Percentiles rank a stretch among this genome's conserved stretches.
phyloP scores from a whole-genome alignment of 2,329 filamentous ascomycete species.

The Pyrenophora graminea region DNA sequence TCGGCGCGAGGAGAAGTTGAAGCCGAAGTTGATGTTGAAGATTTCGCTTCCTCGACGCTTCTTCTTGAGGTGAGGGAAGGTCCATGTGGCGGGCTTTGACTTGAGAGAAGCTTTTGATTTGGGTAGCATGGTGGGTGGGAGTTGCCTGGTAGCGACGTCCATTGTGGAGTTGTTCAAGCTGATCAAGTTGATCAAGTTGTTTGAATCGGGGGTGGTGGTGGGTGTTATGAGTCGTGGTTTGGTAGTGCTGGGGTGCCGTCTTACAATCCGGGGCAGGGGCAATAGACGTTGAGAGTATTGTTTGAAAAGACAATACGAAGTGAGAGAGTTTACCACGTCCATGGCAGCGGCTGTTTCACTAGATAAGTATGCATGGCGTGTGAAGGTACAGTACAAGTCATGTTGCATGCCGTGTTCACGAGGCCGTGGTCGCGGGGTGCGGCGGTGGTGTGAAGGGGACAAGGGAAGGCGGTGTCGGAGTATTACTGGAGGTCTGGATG shows the following conservation, averaged over 20 bases:
- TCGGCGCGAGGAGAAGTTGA: conserved; percentile 7
- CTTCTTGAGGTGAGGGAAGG: conserved; percentile 11
- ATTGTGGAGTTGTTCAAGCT: not conserved
- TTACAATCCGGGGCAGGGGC: no score
- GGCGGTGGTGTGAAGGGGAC: conserved; percentile 9
- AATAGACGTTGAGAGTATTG: no score
- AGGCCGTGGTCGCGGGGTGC: conserved; percentile 14
- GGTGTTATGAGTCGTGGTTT: conserved; percentile 3
- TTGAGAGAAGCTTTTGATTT: not conserved
- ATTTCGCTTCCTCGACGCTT: conserved; percentile 9
- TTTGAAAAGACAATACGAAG: not conserved
- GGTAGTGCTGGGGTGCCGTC: not conserved
- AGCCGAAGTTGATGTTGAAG: conserved; percentile 21
- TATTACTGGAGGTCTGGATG: conserved; percentile 4
- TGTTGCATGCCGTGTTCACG: conserved; percentile 18
- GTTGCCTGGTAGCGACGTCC: no score
- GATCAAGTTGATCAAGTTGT: not conserved
- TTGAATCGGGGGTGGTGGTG: not conserved
- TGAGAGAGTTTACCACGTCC: conserved; percentile 1
- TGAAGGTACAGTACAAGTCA: conserved; percentile 14
- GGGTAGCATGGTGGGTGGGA: not conserved
- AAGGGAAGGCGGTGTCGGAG: not conserved
- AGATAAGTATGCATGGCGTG: conserved; percentile 14
- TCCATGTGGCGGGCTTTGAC: conserved; percentile 8
- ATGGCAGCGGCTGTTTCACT: conserved; percentile 2